Evolutionary conservation across 169 alveolate genomes (phyloP).

Genomic region (Plasmodium relictum): DNA sequence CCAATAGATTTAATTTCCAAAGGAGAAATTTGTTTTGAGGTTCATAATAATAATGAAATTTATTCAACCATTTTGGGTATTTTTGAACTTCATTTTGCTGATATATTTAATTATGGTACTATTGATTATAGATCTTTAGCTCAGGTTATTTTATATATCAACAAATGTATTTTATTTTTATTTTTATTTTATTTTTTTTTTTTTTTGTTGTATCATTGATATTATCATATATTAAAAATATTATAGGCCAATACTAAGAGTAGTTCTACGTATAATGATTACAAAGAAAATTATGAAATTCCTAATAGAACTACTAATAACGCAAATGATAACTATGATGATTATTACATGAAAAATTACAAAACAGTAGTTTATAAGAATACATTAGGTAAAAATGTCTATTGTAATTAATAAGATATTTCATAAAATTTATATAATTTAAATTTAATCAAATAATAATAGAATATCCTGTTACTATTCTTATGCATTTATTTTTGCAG

Average conservation of each 20-base stretch:
- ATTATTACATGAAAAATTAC: conserved; percentile 40
- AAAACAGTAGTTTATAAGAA: conserved; percentile 73
- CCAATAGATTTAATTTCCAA: conserved; percentile 90
- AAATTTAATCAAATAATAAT: no score
- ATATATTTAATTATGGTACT: conserved; percentile 83
- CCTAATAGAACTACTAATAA: not conserved
- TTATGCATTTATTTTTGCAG: no score
- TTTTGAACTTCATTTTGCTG: conserved; percentile 86
- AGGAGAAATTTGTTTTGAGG: conserved; percentile 90
- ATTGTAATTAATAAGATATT: not conserved
- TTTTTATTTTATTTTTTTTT: conserved; percentile 5
- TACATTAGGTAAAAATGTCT: conserved; percentile 42
- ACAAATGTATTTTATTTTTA: conserved; percentile 8
- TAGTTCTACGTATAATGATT: conserved; percentile 42
- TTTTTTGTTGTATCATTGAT: not conserved
- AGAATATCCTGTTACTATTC: no score
- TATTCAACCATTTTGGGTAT: conserved; percentile 88
- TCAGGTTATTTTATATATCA: conserved; percentile 45
- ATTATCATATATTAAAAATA: not conserved
- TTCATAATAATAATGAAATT: conserved; percentile 88
- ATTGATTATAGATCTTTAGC: conserved; percentile 72
- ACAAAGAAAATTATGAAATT: conserved; percentile 31
- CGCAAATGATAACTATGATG: conserved; percentile 56
- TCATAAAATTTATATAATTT: not conserved
- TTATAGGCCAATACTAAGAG: conserved; percentile 71